Percentiles rank a stretch among this genome's conserved stretches.
phyloP scores from a whole-genome alignment of 306 rosid species.

The Begonia loranthoides region DNA sequence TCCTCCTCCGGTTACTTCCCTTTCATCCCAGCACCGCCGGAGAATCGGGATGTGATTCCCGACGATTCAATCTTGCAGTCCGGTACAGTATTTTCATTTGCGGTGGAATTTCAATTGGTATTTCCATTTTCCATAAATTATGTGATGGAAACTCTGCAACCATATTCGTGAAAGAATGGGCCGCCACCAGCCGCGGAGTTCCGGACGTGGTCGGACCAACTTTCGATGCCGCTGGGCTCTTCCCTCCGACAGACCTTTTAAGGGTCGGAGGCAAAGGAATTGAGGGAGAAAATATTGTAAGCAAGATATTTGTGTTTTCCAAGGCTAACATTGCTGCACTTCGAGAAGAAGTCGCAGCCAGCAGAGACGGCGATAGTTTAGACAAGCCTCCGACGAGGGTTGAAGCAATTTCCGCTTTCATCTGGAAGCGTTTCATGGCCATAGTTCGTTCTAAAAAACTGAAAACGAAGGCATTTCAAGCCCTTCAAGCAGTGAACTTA shows the following conservation, averaged over 20 bases:
- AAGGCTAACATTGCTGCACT: slow-evolving; percentile 6
- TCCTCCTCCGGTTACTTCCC: too few relatives aligned
- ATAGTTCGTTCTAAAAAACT: slow-evolving; percentile 3
- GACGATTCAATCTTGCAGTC: neutral
- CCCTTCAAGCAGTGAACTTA: slow-evolving; percentile 16
- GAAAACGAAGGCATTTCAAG: neutral
- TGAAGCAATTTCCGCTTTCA: too few relatives aligned
- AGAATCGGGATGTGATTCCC: too few relatives aligned
- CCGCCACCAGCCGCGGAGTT: slow-evolving; percentile 8
- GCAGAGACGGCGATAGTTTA: neutral
- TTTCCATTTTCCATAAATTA: slow-evolving; percentile 5
- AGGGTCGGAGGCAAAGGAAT: neutral
- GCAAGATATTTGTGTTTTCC: slow-evolving; percentile 15
- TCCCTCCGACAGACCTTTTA: slow-evolving; percentile 15
- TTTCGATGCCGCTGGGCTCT: slow-evolving; percentile 10
- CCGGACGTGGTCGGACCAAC: neutral
- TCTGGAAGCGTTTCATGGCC: too few relatives aligned
- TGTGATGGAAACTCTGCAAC: neutral
- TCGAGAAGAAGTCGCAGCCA: neutral
- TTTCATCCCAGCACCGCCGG: too few relatives aligned
- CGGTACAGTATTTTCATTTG: slow-evolving; percentile 6
- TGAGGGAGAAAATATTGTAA: slow-evolving; percentile 1
- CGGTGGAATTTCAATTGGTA: slow-evolving; percentile 6
- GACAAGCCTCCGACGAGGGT: slow-evolving; percentile 17
- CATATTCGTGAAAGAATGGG: neutral